Percentiles rank a stretch among this genome's conserved stretches.
phyloP scores from a whole-genome alignment of 2,329 filamentous ascomycete genomes.

The Beauveria brongniartii region DNA sequence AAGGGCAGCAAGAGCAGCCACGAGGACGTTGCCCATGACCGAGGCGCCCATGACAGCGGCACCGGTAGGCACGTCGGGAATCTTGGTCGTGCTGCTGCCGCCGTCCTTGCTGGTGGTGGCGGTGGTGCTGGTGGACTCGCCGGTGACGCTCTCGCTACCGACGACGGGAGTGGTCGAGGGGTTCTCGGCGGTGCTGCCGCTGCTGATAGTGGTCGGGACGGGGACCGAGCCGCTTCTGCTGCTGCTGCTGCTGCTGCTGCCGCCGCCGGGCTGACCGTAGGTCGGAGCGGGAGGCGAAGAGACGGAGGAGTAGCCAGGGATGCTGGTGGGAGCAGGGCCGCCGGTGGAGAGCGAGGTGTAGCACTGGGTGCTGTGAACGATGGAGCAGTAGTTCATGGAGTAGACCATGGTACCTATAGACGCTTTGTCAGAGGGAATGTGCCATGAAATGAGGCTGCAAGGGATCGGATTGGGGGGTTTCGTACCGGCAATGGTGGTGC shows the following conservation, averaged over 20 bases:
- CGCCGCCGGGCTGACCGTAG: conserved; percentile 3
- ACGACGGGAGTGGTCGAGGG: conserved; percentile 10
- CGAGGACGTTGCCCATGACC: conserved; percentile 4
- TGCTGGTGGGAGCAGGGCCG: conserved; percentile 7
- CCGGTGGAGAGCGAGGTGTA: conserved; percentile 22
- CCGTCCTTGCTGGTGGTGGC: conserved; percentile 12
- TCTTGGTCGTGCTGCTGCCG: not conserved
- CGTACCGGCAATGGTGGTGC: conserved; percentile 25
- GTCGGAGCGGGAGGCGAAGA: not conserved
- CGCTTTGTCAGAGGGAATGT: not conserved
- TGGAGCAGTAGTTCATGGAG: conserved; percentile 29
- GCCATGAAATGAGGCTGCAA: not conserved
- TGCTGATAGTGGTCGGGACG: conserved; percentile 4
- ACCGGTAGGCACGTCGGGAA: conserved; percentile 8
- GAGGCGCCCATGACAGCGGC: not conserved
- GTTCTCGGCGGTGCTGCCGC: conserved; percentile 13
- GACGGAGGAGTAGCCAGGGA: not conserved
- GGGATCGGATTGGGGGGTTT: not conserved
- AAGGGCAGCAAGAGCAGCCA: conserved; percentile 2
- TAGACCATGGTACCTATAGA: conserved; percentile 24
- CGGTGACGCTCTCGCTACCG: conserved; percentile 11
- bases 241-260: too few species aligned
- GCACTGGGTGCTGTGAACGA: conserved; percentile 28
- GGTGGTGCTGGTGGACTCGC: conserved; percentile 12
- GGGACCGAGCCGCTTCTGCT: conserved; percentile 11